Base-by-base conservation (phyloP, 2,329 filamentous ascomycete genomes). In the Monosporascus sp. region DNA sequence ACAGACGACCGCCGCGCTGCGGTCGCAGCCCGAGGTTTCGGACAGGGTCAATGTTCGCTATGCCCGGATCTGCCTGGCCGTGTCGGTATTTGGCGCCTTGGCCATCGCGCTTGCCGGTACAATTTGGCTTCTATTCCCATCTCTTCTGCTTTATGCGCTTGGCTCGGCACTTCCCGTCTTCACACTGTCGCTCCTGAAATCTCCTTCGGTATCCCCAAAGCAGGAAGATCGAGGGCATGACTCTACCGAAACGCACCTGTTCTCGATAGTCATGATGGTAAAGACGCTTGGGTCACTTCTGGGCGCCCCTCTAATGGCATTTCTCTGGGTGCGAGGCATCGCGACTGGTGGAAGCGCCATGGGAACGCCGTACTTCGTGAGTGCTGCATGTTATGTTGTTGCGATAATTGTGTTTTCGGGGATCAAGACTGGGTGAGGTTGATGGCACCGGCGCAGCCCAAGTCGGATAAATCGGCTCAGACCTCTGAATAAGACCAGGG, bases 211-310 rank as follows among this genome's bases (percentile, higher is more conserved):
- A 17, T 67, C 63, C n/a, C 58, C 62, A 9, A 57, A 54, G 37
- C 47, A 60, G 14, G 47, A 50, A 7, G 54, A 58, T 26, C 57
- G 17, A 52, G 58, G 14, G 46, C 19, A 37, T 40, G 51, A 52
- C 41, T 49, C 53, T 7, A 52, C 55, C 0, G 67, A 76, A 27
- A 68, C 67, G 5, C 74, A 75, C 31, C 65, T 78, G 2, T 78
- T 78, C 53, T 75, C 77, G 2, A 71, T 79, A n/a, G 75, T 77
- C 16, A 79, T 79, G 75, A 67, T 79, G 58, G 68, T 77, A 2
- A 76, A 77, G 63, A 77, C 76, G 0, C 63, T 74, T 0, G 77
- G 76, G 3, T 76, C 76, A 7, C 65, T 79, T 9, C 53, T 79
- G 0, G 77, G 77, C 0, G 75, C 75, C 2, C 74, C 75, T 1